A percentile compares a stretch with the other conserved stretches of the same genome.
Evolutionary conservation across 2,329 filamentous ascomycete genomes (phyloP).

Genomic region (Sphaerostilbella broomeana): DNA sequence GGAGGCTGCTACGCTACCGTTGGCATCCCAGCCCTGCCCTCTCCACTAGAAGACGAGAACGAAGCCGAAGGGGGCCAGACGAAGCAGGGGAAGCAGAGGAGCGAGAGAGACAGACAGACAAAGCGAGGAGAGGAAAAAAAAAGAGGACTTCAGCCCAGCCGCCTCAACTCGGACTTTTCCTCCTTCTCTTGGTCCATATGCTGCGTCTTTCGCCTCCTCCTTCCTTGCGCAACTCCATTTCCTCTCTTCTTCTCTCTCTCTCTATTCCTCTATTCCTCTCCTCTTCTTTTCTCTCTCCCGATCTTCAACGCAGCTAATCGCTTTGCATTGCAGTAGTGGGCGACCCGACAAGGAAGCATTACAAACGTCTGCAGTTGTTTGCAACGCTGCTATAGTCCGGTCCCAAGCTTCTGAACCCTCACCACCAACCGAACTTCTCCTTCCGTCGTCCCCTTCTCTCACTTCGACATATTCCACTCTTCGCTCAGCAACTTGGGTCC

Average conservation of each 20-base stretch:
- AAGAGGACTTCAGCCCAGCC: conserved; percentile 6
- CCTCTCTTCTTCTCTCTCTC: conserved; percentile 1
- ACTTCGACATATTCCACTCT: conserved; percentile 8
- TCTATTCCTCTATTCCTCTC: no score
- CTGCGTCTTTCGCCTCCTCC: conserved; percentile 8
- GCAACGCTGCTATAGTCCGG: conserved; percentile 16
- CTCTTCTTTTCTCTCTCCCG: conserved; percentile 14
- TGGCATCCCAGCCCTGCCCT: conserved; percentile 27
- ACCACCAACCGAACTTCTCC: conserved; percentile 4
- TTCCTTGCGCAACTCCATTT: background rate
- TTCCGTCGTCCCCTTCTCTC: conserved; percentile 7
- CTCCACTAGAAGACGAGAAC: conserved; percentile 15
- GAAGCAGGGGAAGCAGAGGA: conserved; percentile 6
- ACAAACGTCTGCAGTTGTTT: conserved; percentile 18
- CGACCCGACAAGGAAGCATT: conserved; percentile 17
- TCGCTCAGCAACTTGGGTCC: background rate
- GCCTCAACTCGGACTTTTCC: no score
- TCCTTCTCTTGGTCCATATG: no score
- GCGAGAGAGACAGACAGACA: conserved; percentile 2
- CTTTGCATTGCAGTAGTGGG: conserved; percentile 28
- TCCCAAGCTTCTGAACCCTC: conserved; percentile 9
- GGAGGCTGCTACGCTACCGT: no score
- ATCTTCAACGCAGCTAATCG: conserved; percentile 26
- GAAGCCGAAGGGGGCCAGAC: background rate
- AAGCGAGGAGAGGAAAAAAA: conserved; percentile 5